Evolutionary conservation across 2,329 filamentous ascomycete species (phyloP).

Genomic region (Beauveria medogensis): DNA sequence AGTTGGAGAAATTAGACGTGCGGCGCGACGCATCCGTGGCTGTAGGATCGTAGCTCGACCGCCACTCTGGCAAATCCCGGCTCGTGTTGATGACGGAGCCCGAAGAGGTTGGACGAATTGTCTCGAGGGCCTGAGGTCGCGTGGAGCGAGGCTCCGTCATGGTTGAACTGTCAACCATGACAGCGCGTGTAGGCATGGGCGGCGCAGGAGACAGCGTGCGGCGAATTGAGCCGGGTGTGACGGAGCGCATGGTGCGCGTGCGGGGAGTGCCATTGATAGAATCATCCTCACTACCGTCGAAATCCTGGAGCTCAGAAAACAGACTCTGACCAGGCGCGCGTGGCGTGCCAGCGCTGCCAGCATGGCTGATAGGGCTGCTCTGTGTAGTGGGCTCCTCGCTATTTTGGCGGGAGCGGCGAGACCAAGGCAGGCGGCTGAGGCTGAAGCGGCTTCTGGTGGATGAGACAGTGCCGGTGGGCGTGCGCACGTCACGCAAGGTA

Average conservation of each 20-base stretch:
- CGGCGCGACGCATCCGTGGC: conserved; percentile 28
- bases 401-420: conserved; percentile 50
- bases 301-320: conserved; percentile 80
- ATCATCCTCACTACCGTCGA: conserved; percentile 68
- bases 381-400: conserved; percentile 52
- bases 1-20: conserved; percentile 41
- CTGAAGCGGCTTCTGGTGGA: conserved; percentile 66
- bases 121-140: conserved; percentile 21
- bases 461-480: conserved; percentile 50
- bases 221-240: conserved; percentile 40
- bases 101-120: conserved; percentile 32
- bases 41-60: conserved; percentile 15
- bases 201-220: conserved; percentile 38
- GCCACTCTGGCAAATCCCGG: conserved; percentile 20
- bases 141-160: conserved; percentile 50
- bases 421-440: conserved; percentile 53
- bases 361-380: conserved; percentile 52
- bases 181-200: conserved; percentile 41
- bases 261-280: conserved; percentile 52
- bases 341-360: conserved; percentile 43
- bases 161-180: conserved; percentile 52
- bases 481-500: conserved; percentile 47
- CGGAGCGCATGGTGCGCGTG: conserved; percentile 37
- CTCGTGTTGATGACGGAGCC: conserved; percentile 31
- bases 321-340: conserved; percentile 62